A percentile compares a stretch with the other conserved stretches of the same genome.
These are phyloP conservation scores for Calonectria honghensis DNA, from an alignment of 2,329 filamentous ascomycete species.

Conservation along the genomic window DNA sequence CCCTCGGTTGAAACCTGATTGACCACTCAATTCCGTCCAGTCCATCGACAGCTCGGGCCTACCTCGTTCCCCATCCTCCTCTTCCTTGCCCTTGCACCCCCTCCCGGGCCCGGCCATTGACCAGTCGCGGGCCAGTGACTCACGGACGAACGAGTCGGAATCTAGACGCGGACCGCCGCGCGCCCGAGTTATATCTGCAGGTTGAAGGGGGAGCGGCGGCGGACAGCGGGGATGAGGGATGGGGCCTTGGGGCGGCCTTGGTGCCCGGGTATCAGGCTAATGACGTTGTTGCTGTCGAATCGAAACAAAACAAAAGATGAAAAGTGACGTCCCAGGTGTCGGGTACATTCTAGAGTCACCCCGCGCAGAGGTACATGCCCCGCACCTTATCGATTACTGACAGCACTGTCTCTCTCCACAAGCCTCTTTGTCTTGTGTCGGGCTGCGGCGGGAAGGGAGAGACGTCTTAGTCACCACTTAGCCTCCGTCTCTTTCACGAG, in stretches of 20 bases:
- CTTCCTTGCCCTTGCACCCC: background rate
- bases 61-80: background rate
- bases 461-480: conserved; percentile 12
- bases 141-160: conserved; percentile 30
- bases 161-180: conserved; percentile 25
- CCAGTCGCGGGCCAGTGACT: conserved; percentile 37
- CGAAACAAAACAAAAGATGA: conserved; percentile 12
- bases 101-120: conserved; percentile 22
- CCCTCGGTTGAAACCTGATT: conserved; percentile 22
- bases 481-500: background rate
- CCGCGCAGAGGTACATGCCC: conserved; percentile 33
- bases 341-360: conserved; percentile 27
- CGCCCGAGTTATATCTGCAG: conserved; percentile 13
- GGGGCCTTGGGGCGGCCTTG: background rate
- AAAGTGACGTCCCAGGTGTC: background rate
- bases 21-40: conserved; percentile 18
- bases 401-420: background rate
- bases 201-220: background rate
- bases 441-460: background rate
- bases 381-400: conserved; percentile 38
- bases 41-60: conserved; percentile 13
- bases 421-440: conserved; percentile 5
- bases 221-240: background rate
- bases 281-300: background rate
- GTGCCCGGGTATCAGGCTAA: conserved; percentile 16